phyloP scores from a whole-genome alignment of 495 filamentous ascomycete genomes.

The Aeminium ludgeri region DNA sequence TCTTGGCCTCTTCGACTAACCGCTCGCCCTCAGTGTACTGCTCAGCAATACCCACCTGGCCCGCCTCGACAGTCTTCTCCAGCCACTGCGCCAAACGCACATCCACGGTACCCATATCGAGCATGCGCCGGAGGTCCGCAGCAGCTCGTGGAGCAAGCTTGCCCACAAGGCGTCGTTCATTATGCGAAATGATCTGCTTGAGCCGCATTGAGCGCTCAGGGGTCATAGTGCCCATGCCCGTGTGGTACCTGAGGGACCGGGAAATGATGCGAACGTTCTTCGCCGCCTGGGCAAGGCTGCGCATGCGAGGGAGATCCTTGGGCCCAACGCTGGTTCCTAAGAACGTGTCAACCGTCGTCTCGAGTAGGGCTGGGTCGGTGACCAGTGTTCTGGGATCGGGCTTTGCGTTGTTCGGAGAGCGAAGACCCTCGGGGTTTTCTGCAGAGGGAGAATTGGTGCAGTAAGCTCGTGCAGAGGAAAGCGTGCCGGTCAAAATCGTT shows the following conservation, averaged over 20 bases:
- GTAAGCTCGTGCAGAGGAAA: too few relatives aligned
- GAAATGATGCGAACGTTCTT: background rate
- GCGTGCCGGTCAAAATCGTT: too few relatives aligned
- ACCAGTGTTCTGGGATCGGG: background rate
- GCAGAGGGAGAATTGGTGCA: too few relatives aligned
- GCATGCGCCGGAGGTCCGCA: slow-evolving; percentile 3
- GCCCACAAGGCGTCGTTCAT: slow-evolving; percentile 5
- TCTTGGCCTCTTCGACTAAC: background rate
- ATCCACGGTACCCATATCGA: slow-evolving; percentile 9
- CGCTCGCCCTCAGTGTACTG: background rate
- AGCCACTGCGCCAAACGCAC: slow-evolving; percentile 6
- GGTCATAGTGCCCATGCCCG: slow-evolving; percentile 5
- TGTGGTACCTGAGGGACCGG: background rate
- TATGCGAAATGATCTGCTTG: background rate
- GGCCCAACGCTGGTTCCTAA: slow-evolving; percentile 2
- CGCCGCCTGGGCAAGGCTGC: background rate
- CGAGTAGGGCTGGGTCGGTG: background rate
- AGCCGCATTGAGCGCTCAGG: background rate
- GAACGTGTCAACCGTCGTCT: slow-evolving; percentile 4
- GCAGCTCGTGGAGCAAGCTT: slow-evolving; percentile 6
- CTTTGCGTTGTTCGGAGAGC: background rate
- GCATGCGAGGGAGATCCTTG: background rate
- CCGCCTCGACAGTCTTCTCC: slow-evolving; percentile 8
- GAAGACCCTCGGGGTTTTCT: too few relatives aligned
- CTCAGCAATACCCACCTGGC: slow-evolving; percentile 1